These are phyloP conservation scores for Xylariales sp. DNA, from an alignment of 2,329 filamentous ascomycete species.

Conservation along the genomic window DNA sequence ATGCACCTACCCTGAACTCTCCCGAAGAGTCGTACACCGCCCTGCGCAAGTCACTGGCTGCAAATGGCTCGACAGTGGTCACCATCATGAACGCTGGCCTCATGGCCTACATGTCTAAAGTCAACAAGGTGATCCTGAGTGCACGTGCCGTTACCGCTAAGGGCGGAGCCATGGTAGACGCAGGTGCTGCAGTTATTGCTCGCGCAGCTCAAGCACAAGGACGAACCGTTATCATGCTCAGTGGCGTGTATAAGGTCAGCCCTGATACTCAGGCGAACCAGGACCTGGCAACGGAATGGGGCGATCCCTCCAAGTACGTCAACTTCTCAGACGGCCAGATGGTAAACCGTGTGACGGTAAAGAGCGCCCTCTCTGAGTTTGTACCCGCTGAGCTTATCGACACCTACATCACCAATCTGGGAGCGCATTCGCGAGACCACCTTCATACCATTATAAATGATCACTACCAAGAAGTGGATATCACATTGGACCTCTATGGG, in stretches of 20 bases:
- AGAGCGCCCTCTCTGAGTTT: conserved; percentile 78
- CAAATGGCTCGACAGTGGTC: conserved; percentile 76
- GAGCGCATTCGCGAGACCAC: conserved; percentile 52
- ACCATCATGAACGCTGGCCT: conserved; percentile 80
- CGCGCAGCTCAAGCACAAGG: conserved; percentile 78
- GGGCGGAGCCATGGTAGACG: conserved; percentile 78
- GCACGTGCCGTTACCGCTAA: conserved; percentile 86
- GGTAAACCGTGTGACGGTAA: conserved; percentile 72
- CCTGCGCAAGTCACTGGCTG: conserved; percentile 73
- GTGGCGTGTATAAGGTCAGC: conserved; percentile 89
- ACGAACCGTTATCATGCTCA: conserved; percentile 82
- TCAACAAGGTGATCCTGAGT: conserved; percentile 91
- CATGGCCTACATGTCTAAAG: conserved; percentile 89
- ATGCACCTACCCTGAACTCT: conserved; percentile 34
- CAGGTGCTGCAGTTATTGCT: conserved; percentile 79
- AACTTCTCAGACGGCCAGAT: conserved; percentile 75
- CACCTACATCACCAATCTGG: conserved; percentile 81
- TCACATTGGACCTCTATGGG: conserved; percentile 52
- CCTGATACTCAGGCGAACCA: conserved; percentile 84
- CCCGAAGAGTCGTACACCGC: conserved; percentile 40
- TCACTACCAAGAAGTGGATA: conserved; percentile 71
- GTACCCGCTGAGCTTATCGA: conserved; percentile 72
- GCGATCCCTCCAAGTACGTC: conserved; percentile 72
- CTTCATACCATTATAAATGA: conserved; percentile 70
- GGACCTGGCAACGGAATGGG: conserved; percentile 80